Evolutionary conservation across 345 rosid genomes (phyloP), one percentile per base, ranked within the genome.

Genomic region (Rhizophora mangle): DNA sequence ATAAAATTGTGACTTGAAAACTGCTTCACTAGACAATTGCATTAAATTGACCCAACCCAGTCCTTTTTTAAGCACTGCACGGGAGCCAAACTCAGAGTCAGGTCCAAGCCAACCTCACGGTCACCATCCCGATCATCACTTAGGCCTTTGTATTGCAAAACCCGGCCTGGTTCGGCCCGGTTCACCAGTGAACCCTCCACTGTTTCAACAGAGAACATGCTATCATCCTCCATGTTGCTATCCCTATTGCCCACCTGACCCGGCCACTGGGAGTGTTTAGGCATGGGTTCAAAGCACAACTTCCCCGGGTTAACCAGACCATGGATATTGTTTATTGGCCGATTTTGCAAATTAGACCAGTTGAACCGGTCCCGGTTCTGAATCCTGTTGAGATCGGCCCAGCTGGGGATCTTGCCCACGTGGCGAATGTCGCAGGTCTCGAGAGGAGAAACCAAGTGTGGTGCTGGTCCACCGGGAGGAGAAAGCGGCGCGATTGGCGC

Each of bases 371-470:
- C 61, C 68, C 77, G 67, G 59, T 73, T 70, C 77, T 69, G 76
- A 51, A n/a, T 69, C 73, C 76, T 81, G 70, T 8, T 74, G 39
- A 65, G 20, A 5, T n/a, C 76, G 27, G 65, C 55, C 2, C 60
- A 30, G 69, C 19, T 46, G 34, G 64, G 68, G 0, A 68, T 49
- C 39, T 72, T 84, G 4, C 78, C 53, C 49, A 79, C 75, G 76
- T 84, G 87, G 43, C 83, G 87, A n/a, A 77, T 70, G 39, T 81
- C 82, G 37, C 60, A 39, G 20, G 64, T 75, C 18, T 68, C 55
- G 1, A 62, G 58, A 6, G 27, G 18, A 13, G 15, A 24, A 3
- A 63, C 60, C 6, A 68, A 68, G 67, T 79, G 76, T 10, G 71
- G 73, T 49, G 75, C 60, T 9, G 68, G 65, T 63, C 64, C 63